phyloP scores from a whole-genome alignment of 257 asterid species.

The Penstemon davidsonii region DNA sequence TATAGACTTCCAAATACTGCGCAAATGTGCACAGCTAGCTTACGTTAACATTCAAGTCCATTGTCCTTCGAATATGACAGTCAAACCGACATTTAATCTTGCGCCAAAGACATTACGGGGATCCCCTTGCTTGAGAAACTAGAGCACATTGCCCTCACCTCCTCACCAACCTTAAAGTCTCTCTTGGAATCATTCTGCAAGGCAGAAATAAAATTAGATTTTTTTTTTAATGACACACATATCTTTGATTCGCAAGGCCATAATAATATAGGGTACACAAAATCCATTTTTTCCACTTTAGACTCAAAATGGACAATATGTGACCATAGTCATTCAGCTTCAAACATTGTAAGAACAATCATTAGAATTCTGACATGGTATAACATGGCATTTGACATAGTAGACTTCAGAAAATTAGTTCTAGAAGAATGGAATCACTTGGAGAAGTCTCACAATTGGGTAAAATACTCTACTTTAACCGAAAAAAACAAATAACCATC shows the following conservation, averaged over 20 bases:
- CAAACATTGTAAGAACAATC: background rate
- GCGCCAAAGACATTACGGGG: slow-evolving; percentile 72
- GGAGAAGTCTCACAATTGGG: background rate
- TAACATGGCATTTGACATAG: background rate
- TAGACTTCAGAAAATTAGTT: no score
- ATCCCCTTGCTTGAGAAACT: slow-evolving; percentile 88
- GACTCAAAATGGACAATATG: background rate
- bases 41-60: slow-evolving; percentile 10
- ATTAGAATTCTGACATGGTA: background rate
- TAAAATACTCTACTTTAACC: background rate
- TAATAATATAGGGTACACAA: no score
- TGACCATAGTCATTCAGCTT: background rate
- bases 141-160: slow-evolving; percentile 60
- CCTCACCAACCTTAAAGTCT: slow-evolving; percentile 71
- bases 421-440: background rate
- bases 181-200: slow-evolving; percentile 50
- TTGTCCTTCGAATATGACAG: background rate
- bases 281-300: background rate
- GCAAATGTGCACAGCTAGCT: slow-evolving; percentile 2
- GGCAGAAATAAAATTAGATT: slow-evolving; percentile 11
- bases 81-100: slow-evolving; percentile 29
- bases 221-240: background rate
- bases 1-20: background rate
- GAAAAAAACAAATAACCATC: background rate
- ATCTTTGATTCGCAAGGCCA: no score